Conservation (phyloP, 495 filamentous ascomycete species). For the Pseudotulostoma volvatum region DNA sequence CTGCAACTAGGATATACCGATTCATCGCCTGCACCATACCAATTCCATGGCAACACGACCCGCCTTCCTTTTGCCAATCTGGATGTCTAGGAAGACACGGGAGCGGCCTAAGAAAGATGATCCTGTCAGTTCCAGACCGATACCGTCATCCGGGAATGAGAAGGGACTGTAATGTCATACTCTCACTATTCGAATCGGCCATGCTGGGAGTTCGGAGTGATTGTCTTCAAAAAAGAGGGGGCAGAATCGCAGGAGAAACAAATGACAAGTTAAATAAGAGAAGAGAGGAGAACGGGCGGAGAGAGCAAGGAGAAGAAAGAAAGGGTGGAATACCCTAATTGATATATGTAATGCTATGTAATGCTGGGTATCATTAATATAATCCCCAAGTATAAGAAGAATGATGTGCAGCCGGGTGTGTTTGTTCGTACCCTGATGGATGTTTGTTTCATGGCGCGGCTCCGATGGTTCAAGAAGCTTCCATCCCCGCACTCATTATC, state of each 20-base stretch:
- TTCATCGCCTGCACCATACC: conserved; percentile 38
- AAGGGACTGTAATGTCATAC: too few species aligned
- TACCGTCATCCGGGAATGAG: conserved; percentile 8
- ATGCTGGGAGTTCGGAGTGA: conserved; percentile 3
- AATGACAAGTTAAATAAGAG: background rate
- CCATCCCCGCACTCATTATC: conserved; percentile 18
- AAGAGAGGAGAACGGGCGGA: too few species aligned
- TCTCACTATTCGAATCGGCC: too few species aligned
- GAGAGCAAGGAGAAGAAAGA: too few species aligned
- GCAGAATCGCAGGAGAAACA: background rate
- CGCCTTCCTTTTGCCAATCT: conserved; percentile 50
- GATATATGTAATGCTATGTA: too few species aligned
- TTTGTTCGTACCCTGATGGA: too few species aligned
- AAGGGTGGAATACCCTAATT: too few species aligned
- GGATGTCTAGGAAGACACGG: conserved; percentile 80
- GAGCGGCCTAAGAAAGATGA: conserved; percentile 29
- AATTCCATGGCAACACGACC: conserved; percentile 74
- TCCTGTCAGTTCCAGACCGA: background rate
- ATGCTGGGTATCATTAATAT: too few species aligned
- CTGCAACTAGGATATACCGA: background rate
- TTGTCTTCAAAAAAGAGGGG: conserved; percentile 4
- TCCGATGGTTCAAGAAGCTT: conserved; percentile 28
- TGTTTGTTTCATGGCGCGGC: too few species aligned
- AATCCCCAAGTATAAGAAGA: too few species aligned
- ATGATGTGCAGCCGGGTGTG: too few species aligned